A percentile compares a stretch with the other conserved stretches of the same genome.
phyloP scores from a whole-genome alignment of 1,284 basidiomycete species.

The Ceraceosorus bombacis region DNA sequence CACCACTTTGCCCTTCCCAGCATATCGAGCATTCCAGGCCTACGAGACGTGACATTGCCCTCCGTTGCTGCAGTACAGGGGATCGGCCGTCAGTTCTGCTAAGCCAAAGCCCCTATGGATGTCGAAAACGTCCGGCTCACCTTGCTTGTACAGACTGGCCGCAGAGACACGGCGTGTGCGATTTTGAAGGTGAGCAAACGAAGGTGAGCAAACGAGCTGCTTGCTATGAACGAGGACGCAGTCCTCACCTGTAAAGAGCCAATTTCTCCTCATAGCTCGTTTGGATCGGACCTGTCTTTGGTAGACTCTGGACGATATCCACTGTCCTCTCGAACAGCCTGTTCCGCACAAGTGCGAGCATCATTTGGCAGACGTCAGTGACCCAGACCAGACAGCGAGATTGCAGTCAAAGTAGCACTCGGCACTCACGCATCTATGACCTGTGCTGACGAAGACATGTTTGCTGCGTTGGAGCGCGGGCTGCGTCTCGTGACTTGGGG shows the following conservation, averaged over 20 bases:
- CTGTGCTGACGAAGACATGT: slow-evolving; percentile 17
- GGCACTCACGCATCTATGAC: slow-evolving; percentile 38
- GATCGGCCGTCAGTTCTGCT: neutral
- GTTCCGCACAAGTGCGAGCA: neutral
- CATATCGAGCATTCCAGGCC: slow-evolving; percentile 87
- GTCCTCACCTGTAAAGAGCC: slow-evolving; percentile 71
- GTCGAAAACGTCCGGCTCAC: slow-evolving; percentile 14
- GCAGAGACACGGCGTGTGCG: slow-evolving; percentile 1
- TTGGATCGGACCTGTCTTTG: slow-evolving; percentile 90
- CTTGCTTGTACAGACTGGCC: slow-evolving; percentile 48
- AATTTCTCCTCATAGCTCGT: slow-evolving; percentile 95
- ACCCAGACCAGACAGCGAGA: neutral
- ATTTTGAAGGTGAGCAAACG: too few species aligned
- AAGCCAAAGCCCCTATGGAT: neutral
- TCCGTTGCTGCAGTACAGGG: slow-evolving; percentile 61
- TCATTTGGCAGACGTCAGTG: neutral
- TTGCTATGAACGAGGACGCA: slow-evolving; percentile 62
- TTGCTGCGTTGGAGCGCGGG: too few species aligned
- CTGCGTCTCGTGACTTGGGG: too few species aligned
- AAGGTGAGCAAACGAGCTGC: slow-evolving; percentile 50
- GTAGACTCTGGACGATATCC: slow-evolving; percentile 78
- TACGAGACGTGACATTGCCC: slow-evolving; percentile 68
- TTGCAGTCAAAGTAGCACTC: neutral
- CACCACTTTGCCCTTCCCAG: slow-evolving; percentile 89
- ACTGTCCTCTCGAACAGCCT: slow-evolving; percentile 86